phyloP scores from a whole-genome alignment of 805 yeast species.

The Kurtzmaniella cleridarum region DNA sequence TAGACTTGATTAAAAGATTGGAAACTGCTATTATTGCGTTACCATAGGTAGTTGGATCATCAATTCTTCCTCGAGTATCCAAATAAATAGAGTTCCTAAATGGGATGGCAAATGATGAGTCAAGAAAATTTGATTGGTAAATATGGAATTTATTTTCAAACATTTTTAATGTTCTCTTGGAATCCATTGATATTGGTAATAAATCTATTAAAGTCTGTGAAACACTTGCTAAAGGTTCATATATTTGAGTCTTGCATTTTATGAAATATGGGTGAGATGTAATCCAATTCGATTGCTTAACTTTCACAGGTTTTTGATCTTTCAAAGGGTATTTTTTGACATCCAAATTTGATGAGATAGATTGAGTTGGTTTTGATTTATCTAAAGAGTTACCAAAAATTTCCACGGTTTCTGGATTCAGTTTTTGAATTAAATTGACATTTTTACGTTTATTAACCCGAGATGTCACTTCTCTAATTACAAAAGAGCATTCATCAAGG shows the following conservation, averaged over 20 bases:
- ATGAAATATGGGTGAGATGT: too few species aligned
- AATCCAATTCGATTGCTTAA: too few species aligned
- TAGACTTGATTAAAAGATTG: conserved; percentile 52
- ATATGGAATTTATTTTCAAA: conserved; percentile 5
- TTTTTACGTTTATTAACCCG: conserved; percentile 22
- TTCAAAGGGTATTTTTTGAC: too few species aligned
- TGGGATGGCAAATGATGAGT: conserved; percentile 28
- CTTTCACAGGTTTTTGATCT: too few species aligned
- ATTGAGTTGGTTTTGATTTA: too few species aligned
- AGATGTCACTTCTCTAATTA: conserved; percentile 45
- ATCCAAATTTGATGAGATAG: too few species aligned
- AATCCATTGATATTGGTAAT: conserved; percentile 4
- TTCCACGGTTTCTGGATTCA: too few species aligned
- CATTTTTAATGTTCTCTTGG: conserved; percentile 3
- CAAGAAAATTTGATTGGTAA: conserved; percentile 21
- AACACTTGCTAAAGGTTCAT: too few species aligned
- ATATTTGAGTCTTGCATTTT: too few species aligned
- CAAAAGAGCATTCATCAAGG: conserved; percentile 53
- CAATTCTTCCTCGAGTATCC: conserved; percentile 57
- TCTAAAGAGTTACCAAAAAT: too few species aligned
- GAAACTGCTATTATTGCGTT: conserved; percentile 60
- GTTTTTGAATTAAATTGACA: too few species aligned
- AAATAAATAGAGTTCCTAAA: conserved; percentile 37
- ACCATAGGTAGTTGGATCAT: conserved; percentile 55
- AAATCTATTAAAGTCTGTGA: too few species aligned